These are phyloP conservation scores for Gigaspora rosea DNA, from an alignment of 192 early-diverging fungal genomes.

Conservation along the genomic window DNA sequence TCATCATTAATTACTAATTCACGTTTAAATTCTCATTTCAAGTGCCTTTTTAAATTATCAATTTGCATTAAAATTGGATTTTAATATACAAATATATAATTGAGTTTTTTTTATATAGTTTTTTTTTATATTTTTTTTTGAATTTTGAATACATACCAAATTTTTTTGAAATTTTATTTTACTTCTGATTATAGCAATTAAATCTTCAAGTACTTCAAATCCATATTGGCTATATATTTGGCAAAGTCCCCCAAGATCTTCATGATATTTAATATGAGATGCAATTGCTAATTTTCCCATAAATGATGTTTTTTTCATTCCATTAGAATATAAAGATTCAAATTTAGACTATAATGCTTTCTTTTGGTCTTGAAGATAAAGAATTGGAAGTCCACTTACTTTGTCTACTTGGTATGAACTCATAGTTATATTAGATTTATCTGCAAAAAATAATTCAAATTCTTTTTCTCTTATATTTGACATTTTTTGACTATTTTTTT, in stretches of 20 bases:
- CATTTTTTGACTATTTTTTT: slow-evolving; percentile 1
- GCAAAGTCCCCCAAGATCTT: background rate
- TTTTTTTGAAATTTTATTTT: background rate
- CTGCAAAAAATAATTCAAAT: slow-evolving; percentile 14
- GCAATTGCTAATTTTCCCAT: background rate
- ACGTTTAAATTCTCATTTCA: background rate
- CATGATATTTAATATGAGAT: slow-evolving; percentile 3
- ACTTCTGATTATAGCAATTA: background rate
- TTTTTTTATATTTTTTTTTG: too few species aligned
- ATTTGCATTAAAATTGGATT: background rate
- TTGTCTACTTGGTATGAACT: slow-evolving; percentile 14
- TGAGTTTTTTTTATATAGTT: too few species aligned
- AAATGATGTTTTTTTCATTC: slow-evolving; percentile 12
- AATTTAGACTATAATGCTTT: slow-evolving; percentile 12
- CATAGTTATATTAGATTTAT: slow-evolving; percentile 11
- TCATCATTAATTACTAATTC: background rate
- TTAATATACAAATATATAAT: too few species aligned
- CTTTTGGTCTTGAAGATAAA: slow-evolving; percentile 15
- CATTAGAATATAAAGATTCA: slow-evolving; percentile 4
- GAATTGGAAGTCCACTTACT: background rate
- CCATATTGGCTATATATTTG: slow-evolving; percentile 1
- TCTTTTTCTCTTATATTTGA: slow-evolving; percentile 13
- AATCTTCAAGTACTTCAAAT: background rate
- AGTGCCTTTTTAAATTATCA: background rate
- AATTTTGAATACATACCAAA: background rate